Percentiles rank a stretch among this genome's conserved stretches.
Conservation (phyloP, 73 alveolate genomes). For the Paramecium primaurelia region DNA sequence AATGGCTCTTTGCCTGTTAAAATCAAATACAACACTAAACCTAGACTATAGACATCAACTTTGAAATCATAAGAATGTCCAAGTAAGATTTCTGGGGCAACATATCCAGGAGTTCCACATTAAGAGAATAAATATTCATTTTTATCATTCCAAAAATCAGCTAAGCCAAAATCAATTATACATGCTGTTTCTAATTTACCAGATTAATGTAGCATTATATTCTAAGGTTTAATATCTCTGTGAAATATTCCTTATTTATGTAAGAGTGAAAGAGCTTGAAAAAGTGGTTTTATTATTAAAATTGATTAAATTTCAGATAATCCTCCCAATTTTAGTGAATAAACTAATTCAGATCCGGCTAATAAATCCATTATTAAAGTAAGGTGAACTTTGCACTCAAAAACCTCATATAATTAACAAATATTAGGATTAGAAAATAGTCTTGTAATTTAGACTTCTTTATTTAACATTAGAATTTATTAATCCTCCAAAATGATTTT, state of each 20-base stretch:
- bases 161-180: background rate
- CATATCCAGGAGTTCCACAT: conserved; percentile 51
- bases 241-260: conserved; percentile 1
- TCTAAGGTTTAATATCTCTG: background rate
- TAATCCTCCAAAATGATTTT: background rate
- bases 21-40: background rate
- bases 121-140: background rate
- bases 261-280: background rate
- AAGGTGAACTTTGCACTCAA: background rate
- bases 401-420: background rate
- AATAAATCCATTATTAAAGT: background rate
- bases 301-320: background rate
- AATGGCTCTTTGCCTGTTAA: background rate
- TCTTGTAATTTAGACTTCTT: background rate
- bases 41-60: conserved; percentile 29
- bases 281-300: background rate
- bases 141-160: background rate
- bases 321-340: background rate
- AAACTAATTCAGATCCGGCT: background rate
- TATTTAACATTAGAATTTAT: background rate
- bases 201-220: background rate
- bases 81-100: conserved; percentile 2
- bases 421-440: background rate
- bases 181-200: background rate
- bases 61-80: background rate